Base-by-base conservation (phyloP, 129 eudicot species). In the Artemisia annua region DNA sequence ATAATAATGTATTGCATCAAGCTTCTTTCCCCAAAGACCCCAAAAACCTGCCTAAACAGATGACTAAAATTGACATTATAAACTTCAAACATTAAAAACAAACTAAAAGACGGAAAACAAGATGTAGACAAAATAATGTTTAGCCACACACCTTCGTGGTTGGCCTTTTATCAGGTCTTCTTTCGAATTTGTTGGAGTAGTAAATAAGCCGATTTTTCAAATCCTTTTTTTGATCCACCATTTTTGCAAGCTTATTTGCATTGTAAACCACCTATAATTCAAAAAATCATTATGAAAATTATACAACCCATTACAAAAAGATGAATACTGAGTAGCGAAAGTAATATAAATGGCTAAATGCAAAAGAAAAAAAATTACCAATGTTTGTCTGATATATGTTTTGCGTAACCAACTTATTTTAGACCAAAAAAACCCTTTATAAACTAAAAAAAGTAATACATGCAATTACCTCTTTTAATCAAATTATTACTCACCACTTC, bases 21-120 rank as follows among this genome's bases (percentile, higher is more conserved):
- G 84, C 5, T 76, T 75, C 81, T 72, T 72, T 49, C 99, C 99
- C 96, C 96, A 94, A 67, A 86, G 94, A 62, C 97, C 99, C 83
- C 96, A 94, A 82, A 94, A 94, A 79, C 99, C 99, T 88, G 96
- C 83, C 99, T 94, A 90, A 87, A 89, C 54, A 63, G 18, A 75
- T 53, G 66, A 73, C 61, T 18, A 62, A 74, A 79, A 43, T 58
- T 60, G 74, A 73, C 75, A 71, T 79, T 50, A 55, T 16, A 64
- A 71, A 46, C 50, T 48, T 32, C 26, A 65, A 69, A 19, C 5
- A 1, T 26, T 11, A 14, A 12, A 14, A 68, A 56, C 20, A 73
- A 13, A 60, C 22, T 43, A 55, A 46, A 15, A 58, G 55, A 2
- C 12, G 44, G 17, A 77, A 28, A 76, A 49, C 18, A 49, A 50